Evolutionary conservation across 148 eudicot genomes (phyloP), one percentile per base, ranked within the genome.

Genomic region (Vaccinium myrtillus): DNA sequence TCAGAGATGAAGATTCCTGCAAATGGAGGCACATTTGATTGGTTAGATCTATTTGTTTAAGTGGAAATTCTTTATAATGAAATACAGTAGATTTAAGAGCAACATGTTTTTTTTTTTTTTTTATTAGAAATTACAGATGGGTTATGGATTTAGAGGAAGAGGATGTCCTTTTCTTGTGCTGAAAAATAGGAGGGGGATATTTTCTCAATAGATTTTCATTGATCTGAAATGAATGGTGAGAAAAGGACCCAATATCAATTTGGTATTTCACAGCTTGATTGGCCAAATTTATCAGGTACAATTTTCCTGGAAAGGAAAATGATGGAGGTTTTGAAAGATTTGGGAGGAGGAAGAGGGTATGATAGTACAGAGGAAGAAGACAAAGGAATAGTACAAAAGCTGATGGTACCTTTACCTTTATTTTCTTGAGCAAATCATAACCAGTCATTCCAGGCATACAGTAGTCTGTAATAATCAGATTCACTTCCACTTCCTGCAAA

Each of bases 361-460:
- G 43, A 0, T 48, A 51, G 14, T 11, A 11, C 8, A 65, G 39
- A 65, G 53, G 83, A 78, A 82, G 19, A 46, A 55, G 51, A 82
- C 80, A 81, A 77, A 53, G 78, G 65, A 84, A 77, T 79, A 86
- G 8, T n/a, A 80, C 25, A 54, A 81, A 88, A 36, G 74, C n/a
- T 27, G 67, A 84, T 30, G 80, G 81, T 87, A 96, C 99, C 95
- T 96, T 96, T 85, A 96, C 90, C 97, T 96, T 96, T 85, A 96
- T 90, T 94, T 93, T 94, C 91, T 92, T 96, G 61, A 96, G 94
- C 92, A 96, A 91, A 89, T 96, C 99, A 91, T 96, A 96, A 82
- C 99, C 99, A 78, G 98, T 96, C 98, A 96, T 96, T 73, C 94
- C 97, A 80, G 99, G 99, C 99, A 96, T 96, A 85, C 95, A 96